phyloP scores from a whole-genome alignment of 441 rosid species.

The Gossypium davidsonii region DNA sequence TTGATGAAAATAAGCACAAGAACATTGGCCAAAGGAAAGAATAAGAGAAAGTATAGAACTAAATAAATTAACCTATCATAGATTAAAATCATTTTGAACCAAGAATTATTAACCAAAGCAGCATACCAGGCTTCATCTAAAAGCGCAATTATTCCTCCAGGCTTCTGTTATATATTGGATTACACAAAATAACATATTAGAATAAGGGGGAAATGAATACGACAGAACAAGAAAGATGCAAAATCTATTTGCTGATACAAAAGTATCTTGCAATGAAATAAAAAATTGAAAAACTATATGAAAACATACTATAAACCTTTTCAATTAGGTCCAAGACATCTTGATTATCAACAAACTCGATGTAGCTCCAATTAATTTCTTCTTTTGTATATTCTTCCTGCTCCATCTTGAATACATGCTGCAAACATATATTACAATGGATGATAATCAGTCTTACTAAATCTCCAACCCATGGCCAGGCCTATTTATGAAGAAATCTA shows the following conservation, averaged over 20 bases:
- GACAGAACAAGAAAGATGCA: neutral
- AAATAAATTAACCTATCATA: neutral
- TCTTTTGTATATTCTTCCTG: conserved; percentile 98
- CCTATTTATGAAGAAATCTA: conserved; percentile 13
- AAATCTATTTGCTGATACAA: neutral
- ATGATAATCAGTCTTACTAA: conserved; percentile 15
- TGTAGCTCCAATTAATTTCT: conserved; percentile 99
- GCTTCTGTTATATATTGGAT: conserved; percentile 68
- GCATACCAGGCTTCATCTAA: conserved; percentile 99
- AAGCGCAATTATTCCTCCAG: conserved; percentile 98
- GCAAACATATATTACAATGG: conserved; percentile 28
- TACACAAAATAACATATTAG: neutral
- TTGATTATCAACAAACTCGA: conserved; percentile 97
- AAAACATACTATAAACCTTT: conserved; percentile 45
- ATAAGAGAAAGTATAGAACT: neutral
- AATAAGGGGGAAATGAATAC: neutral
- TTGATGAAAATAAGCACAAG: conserved; percentile 19
- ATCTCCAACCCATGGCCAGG: conserved; percentile 9
- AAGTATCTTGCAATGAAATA: neutral
- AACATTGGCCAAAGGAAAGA: neutral
- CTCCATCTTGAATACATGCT: conserved; percentile 99
- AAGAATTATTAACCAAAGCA: conserved; percentile 15
- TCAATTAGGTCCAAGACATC: conserved; percentile 98
- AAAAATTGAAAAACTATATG: neutral
- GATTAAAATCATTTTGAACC: conserved; percentile 12